Percentiles rank a stretch among this genome's conserved stretches.
phyloP scores from a whole-genome alignment of 2,329 filamentous ascomycete species.

The Epichloe sibirici region DNA sequence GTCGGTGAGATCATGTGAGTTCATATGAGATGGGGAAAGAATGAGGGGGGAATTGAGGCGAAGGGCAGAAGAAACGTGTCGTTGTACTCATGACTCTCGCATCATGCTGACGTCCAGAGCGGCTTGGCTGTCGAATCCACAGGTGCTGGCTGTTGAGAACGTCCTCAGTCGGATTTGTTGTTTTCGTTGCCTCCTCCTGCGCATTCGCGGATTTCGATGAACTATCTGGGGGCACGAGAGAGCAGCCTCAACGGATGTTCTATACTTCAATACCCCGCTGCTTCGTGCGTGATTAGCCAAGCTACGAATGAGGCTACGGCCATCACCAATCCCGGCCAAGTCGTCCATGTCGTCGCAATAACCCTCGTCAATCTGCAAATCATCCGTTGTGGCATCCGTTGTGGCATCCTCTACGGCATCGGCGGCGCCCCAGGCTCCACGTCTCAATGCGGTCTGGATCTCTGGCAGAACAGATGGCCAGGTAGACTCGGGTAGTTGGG shows the following conservation, averaged over 20 bases:
- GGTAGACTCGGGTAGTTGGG: not conserved
- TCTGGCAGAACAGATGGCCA: not conserved
- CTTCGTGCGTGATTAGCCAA: constrained; percentile 1
- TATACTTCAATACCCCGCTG: constrained; percentile 5
- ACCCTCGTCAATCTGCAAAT: not conserved
- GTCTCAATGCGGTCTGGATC: not conserved
- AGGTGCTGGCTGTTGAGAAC: not conserved
- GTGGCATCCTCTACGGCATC: not conserved
- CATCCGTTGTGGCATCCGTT: not conserved
- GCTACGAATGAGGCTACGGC: not conserved
- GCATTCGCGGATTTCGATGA: constrained; percentile 7
- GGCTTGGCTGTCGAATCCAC: not conserved
- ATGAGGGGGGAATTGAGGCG: not conserved
- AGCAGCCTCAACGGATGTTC: constrained; percentile 8
- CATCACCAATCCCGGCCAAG: not conserved
- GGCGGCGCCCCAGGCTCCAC: not conserved
- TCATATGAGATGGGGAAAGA: not conserved
- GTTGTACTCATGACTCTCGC: not conserved
- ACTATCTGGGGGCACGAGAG: constrained; percentile 8
- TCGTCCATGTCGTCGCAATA: constrained; percentile 4
- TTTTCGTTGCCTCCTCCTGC: constrained; percentile 7
- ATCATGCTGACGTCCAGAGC: not conserved
- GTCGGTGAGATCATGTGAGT: not conserved
- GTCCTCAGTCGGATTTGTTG: not conserved
- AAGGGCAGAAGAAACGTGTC: not conserved